Conservation (phyloP, 345 rosid species). For the Acer yangbiense region DNA sequence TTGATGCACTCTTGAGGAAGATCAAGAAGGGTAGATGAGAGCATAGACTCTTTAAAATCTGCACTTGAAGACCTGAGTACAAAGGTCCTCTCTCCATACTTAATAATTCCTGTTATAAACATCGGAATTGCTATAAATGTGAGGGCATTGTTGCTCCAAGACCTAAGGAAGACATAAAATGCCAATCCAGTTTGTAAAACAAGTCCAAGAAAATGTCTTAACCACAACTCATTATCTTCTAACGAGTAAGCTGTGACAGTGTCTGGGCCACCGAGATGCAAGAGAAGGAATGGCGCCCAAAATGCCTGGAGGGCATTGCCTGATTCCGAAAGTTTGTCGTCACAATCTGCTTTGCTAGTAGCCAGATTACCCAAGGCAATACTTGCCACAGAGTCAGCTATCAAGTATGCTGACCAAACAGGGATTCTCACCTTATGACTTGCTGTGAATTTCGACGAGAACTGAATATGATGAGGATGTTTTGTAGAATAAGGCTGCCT, state of each 20-base stretch:
- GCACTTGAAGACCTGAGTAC: conserved; percentile 26
- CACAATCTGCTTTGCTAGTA: neutral
- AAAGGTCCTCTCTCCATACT: conserved; percentile 42
- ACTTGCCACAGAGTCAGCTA: conserved; percentile 23
- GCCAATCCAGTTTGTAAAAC: conserved; percentile 22
- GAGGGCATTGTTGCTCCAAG: neutral
- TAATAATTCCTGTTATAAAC: conserved; percentile 24
- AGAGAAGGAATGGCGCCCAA: conserved; percentile 46
- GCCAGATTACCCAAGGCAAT: conserved; percentile 22
- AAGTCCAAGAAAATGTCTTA: conserved; percentile 35
- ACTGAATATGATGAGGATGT: conserved; percentile 19
- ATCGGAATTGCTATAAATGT: neutral
- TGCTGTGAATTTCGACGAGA: neutral
- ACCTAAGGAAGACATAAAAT: conserved; percentile 22
- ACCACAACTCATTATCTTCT: conserved; percentile 45
- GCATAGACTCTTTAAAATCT: neutral
- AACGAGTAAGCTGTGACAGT: conserved; percentile 42
- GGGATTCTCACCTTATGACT: neutral
- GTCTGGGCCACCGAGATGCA: conserved; percentile 50
- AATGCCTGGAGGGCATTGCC: conserved; percentile 11
- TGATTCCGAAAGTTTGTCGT: neutral
- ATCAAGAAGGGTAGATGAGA: neutral
- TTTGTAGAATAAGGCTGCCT: conserved; percentile 27
- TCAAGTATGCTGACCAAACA: conserved; percentile 27
- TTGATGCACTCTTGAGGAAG: too few species aligned